Conservation (phyloP, 2,329 filamentous ascomycete genomes). For the Venturia carpophila region DNA sequence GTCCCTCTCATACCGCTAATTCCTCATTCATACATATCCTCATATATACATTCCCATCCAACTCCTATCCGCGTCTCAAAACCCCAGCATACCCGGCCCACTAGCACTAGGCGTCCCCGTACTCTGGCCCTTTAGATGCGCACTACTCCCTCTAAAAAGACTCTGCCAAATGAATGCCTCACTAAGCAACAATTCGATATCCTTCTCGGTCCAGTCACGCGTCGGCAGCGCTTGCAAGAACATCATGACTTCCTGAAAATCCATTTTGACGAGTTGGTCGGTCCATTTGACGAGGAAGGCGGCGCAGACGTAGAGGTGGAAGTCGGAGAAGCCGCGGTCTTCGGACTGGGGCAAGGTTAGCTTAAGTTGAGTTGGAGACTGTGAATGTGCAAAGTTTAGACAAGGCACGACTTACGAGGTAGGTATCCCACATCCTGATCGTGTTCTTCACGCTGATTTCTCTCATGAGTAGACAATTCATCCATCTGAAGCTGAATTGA, state of each 20-base stretch:
- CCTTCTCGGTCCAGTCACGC: conserved; percentile 91
- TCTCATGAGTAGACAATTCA: conserved; percentile 98
- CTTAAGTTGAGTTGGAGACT: background rate
- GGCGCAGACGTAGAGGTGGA: conserved; percentile 96
- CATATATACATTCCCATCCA: too few species aligned
- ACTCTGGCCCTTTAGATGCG: conserved; percentile 53
- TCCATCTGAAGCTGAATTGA: conserved; percentile 98
- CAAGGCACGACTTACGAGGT: conserved; percentile 59
- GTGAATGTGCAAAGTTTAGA: conserved; percentile 4
- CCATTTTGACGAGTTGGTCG: conserved; percentile 88
- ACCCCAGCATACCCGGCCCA: conserved; percentile 12
- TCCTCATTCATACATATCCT: too few species aligned
- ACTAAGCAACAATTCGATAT: conserved; percentile 89
- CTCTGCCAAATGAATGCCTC: conserved; percentile 99
- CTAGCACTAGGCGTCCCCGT: conserved; percentile 9
- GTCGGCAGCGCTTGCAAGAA: conserved; percentile 93
- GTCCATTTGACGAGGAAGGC: conserved; percentile 99
- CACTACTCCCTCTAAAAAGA: conserved; percentile 87
- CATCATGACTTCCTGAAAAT: conserved; percentile 99
- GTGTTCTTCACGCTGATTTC: conserved; percentile 95
- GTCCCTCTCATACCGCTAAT: too few species aligned
- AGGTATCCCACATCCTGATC: conserved; percentile 99
- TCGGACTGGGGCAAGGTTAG: conserved; percentile 59
- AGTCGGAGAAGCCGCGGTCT: conserved; percentile 96
- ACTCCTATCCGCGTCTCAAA: background rate